phyloP scores from a whole-genome alignment of 257 asterid species.

The Verbascum thapsus region DNA sequence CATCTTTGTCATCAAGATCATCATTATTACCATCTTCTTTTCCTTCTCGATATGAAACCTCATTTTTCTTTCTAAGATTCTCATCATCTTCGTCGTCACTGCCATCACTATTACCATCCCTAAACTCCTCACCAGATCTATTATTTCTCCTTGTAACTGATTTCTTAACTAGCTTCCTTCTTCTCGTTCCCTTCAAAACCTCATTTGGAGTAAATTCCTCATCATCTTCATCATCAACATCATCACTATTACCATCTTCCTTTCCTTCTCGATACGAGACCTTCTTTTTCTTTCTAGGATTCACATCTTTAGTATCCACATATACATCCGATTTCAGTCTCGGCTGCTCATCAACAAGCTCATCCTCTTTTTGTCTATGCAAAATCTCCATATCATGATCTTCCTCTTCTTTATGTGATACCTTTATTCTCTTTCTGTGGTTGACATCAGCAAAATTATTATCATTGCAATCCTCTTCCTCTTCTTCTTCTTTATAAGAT shows the following conservation, averaged over 20 bases:
- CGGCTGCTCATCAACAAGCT: constrained; percentile 35
- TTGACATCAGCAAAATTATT: constrained; percentile 29
- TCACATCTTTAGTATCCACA: constrained; percentile 29
- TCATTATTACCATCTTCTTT: constrained; percentile 37
- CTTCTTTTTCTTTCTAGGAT: constrained; percentile 31
- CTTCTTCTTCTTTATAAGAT: constrained; percentile 38
- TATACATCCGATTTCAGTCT: constrained; percentile 34
- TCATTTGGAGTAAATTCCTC: constrained; percentile 56
- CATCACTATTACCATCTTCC: constrained; percentile 38
- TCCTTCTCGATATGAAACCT: constrained; percentile 37
- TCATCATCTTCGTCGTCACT: no score
- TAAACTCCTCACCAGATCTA: constrained; percentile 39
- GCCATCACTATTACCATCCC: no score
- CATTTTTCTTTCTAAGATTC: constrained; percentile 30
- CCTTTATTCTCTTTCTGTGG: constrained; percentile 28
- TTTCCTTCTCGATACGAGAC: constrained; percentile 37
- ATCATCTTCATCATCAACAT: constrained; percentile 47
- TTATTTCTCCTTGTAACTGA: constrained; percentile 35
- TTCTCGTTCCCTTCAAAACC: constrained; percentile 37
- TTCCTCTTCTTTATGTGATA: constrained; percentile 38
- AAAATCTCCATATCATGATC: constrained; percentile 35
- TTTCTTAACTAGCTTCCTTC: constrained; percentile 37
- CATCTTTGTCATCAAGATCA: constrained; percentile 45
- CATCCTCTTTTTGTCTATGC: constrained; percentile 33
- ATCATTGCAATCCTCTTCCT: constrained; percentile 40